phyloP scores from a whole-genome alignment of 2,329 filamentous ascomycete species.

The Fusarium dimerum region DNA sequence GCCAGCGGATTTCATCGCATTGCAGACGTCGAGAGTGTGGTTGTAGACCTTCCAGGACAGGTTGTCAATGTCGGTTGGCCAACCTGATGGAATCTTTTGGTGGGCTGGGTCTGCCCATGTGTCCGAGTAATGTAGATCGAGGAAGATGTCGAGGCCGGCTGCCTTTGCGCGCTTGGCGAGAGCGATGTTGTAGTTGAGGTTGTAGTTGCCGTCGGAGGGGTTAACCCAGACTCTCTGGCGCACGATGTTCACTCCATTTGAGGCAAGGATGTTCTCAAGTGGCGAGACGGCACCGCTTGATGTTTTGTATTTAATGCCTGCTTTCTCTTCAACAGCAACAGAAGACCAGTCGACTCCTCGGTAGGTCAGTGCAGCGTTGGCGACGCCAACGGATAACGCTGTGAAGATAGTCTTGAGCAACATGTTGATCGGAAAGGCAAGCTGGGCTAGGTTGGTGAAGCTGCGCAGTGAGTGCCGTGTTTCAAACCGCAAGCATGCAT shows the following conservation, averaged over 20 bases:
- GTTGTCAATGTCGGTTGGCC: conserved; percentile 60
- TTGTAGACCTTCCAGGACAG: conserved; percentile 66
- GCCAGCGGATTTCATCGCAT: conserved; percentile 58
- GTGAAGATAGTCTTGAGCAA: conserved; percentile 8
- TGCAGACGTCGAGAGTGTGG: conserved; percentile 64
- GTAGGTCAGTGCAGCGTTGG: conserved; percentile 55
- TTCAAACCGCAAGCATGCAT: too few species aligned
- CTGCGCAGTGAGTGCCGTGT: too few species aligned
- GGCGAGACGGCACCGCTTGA: conserved; percentile 49
- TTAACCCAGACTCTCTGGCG: conserved; percentile 74
- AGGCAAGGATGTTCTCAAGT: conserved; percentile 63
- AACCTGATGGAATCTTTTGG: conserved; percentile 63
- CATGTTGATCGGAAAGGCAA: conserved; percentile 11
- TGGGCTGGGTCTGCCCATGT: conserved; percentile 70
- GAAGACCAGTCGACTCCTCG: conserved; percentile 74
- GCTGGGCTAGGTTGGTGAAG: too few species aligned
- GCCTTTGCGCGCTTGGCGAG: conserved; percentile 66
- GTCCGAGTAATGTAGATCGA: conserved; percentile 69
- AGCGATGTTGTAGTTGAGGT: conserved; percentile 68
- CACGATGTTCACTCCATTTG: conserved; percentile 67
- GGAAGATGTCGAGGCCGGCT: conserved; percentile 59
- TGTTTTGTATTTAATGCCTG: conserved; percentile 62
- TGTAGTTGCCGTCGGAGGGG: conserved; percentile 63
- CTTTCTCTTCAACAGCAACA: conserved; percentile 60
- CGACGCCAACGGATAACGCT: conserved; percentile 19